These are phyloP conservation scores for Hericium alpestre DNA, from an alignment of 768 basidiomycete genomes.

Conservation along the genomic window DNA sequence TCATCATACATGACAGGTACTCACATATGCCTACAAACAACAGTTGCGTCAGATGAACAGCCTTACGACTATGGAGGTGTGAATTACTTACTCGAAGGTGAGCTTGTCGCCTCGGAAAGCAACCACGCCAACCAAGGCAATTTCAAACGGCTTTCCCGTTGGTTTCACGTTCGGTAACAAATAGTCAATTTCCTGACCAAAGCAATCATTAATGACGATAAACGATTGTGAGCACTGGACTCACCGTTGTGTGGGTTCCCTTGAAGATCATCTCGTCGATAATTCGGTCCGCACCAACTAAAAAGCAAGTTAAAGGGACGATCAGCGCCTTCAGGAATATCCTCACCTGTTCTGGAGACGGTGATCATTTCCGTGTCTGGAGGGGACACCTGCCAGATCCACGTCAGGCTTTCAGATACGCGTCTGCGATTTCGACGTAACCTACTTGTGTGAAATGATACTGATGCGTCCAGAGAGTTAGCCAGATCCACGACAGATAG, in stretches of 20 bases:
- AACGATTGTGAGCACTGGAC: not conserved
- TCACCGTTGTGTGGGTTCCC: conserved; percentile 28
- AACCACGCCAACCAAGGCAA: conserved; percentile 34
- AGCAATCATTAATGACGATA: not conserved
- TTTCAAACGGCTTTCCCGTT: conserved; percentile 27
- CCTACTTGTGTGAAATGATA: conserved; percentile 28
- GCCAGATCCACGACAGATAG: not conserved
- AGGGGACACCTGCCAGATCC: conserved; percentile 26
- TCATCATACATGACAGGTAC: not conserved
- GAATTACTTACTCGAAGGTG: conserved; percentile 31
- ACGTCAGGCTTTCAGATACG: not conserved
- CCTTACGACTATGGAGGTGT: not conserved
- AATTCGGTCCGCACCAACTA: conserved; percentile 33
- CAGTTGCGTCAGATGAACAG: not conserved
- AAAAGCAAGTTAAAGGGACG: not conserved
- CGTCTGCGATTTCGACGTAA: conserved; percentile 3
- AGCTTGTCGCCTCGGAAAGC: conserved; percentile 40
- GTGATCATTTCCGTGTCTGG: conserved; percentile 29
- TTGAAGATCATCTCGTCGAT: conserved; percentile 40
- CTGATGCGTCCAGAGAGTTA: conserved; percentile 11
- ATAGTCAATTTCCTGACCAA: conserved; percentile 31
- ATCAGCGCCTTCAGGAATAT: too few relatives aligned
- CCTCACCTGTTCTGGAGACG: conserved; percentile 30
- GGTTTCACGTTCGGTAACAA: conserved; percentile 23
- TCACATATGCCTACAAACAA: conserved; percentile 20